Evolutionary conservation across 768 basidiomycete genomes (phyloP), one percentile per base, ranked within the genome.

Genomic region (Auriscalpium microsporum): DNA sequence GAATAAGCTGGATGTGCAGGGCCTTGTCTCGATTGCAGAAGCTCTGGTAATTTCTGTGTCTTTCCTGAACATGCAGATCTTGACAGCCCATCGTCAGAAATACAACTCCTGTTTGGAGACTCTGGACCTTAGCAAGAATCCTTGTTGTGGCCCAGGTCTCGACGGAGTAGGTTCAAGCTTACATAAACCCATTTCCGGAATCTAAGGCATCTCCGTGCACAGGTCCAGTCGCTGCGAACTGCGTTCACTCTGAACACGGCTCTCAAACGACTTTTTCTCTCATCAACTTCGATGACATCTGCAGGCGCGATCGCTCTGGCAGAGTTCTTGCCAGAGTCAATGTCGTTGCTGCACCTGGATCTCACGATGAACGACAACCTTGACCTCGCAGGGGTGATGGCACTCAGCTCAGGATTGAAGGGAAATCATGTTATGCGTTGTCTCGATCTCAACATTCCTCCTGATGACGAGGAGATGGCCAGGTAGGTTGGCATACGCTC

Each of bases 21-120:
- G 91, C 52, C 73, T 99, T 10, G 81, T 86, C 2, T 73, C 78
- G 0, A 76, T 99, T 13, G 94, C 93, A 0, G 95, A 99, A 69
- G 88, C 94, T 1, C 69, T 99, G 67, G 93, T 94, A 55, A 62
- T 84, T 73, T 48, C 38, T 19, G 28, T 55, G 23, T n/a, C 42
- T 6, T 35, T 50, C 9, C 47, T 17, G 23, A 28, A 7, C 44
- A 49, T 10, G 36, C 23, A 4, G 35, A 13, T 19, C 28, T 13
- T 55, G 50, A 28, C 45, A 17, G 35, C 14, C 4, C 17, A 8
- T 19, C n/a, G 10, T 0, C 58, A 95, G 87, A 97, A 96, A 85
- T 96, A 95, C 66, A 99, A 99, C 64, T 81, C 88, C 2, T 82
- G 84, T 52, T 73, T 99, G 19, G 96, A 99, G 69, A 98, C 94